Base-by-base conservation (phyloP, 129 eudicot species). In the Helichrysum umbraculigerum region DNA sequence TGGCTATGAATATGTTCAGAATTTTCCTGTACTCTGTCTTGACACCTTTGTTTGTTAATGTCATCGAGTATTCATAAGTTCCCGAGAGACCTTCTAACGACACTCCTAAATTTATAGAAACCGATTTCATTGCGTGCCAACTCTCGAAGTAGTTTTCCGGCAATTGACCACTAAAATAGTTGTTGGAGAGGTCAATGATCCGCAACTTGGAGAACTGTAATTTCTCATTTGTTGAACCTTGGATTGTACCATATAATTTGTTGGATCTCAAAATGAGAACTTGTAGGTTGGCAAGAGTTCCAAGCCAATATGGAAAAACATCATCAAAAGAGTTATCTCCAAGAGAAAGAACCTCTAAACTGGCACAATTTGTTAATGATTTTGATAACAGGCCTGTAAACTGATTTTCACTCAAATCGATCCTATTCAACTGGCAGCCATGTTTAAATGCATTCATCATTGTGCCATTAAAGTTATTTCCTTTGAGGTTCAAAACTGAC, bases 101-200 rank as follows among this genome's bases (percentile, higher is more conserved):
- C 0, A 37, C 0, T 68, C 15, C 7, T 1, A n/a, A 9, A 6
- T 10, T 41, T 57, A 81, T 41, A 4, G 41, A 4, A 30, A 0
- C 39, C 0, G 56, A 6, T 42, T 58, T 80, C 82, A 84, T 80
- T 1, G 76, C 82, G 0, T 44, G 60, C 44, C 77, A 80, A 56
- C 3, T 47, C 51, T 20, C 16, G 39, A 84, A 20, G 34, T 11
- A 39, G 2, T 59, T 54, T 0, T 19, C 0, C 0, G 70, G 79
- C 60, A 80, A 39, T 4, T 11, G 60, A 5, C 87, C 85, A 32
- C 2, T 70, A 33, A 84, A 80, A 29, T 9, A 9, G 56, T 84
- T 84, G 73, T 60, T 50, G 0, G 84, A 76, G n/a, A 84, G 76
- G 79, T 79, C 87, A 25, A 84, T 51, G 50, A 84, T 84, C 7